These are phyloP conservation scores for Elongisporangium undulatum DNA, from an alignment of 352 stramenopile genomes.

Conservation along the genomic window DNA sequence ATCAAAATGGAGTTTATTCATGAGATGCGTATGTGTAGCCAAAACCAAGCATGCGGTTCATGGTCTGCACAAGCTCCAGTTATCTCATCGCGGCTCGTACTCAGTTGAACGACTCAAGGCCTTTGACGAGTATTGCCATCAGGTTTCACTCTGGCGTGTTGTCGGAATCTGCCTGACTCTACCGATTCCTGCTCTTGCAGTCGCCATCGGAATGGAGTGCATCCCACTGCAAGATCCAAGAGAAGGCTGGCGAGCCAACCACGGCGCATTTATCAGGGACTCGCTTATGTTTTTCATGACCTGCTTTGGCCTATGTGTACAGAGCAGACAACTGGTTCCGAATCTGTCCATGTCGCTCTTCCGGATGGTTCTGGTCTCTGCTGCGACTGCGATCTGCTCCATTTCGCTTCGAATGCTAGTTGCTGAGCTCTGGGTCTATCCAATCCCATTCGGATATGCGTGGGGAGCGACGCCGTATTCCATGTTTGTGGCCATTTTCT, in stretches of 20 bases:
- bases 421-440: no score
- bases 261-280: conserved; percentile 16
- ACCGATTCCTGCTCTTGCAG: not conserved
- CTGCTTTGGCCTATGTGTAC: conserved; percentile 6
- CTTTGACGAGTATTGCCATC: conserved; percentile 2
- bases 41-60: no score
- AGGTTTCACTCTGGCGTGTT: not conserved
- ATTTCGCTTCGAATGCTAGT: no score
- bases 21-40: no score
- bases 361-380: conserved; percentile 6
- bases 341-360: conserved; percentile 4
- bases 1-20: no score
- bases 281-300: conserved; percentile 8
- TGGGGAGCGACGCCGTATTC: no score
- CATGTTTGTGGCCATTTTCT: no score
- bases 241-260: conserved; percentile 19
- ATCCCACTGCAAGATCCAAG: conserved; percentile 4
- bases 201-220: not conserved
- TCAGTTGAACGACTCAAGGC: conserved; percentile 3
- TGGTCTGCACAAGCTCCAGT: no score
- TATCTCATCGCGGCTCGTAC: conserved; percentile 2
- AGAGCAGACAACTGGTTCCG: conserved; percentile 7
- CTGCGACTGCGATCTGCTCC: conserved; percentile 3
- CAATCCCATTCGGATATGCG: no score
- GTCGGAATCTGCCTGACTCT: not conserved